Conservation (phyloP, 495 filamentous ascomycete species). For the Bombardia bombarda region DNA sequence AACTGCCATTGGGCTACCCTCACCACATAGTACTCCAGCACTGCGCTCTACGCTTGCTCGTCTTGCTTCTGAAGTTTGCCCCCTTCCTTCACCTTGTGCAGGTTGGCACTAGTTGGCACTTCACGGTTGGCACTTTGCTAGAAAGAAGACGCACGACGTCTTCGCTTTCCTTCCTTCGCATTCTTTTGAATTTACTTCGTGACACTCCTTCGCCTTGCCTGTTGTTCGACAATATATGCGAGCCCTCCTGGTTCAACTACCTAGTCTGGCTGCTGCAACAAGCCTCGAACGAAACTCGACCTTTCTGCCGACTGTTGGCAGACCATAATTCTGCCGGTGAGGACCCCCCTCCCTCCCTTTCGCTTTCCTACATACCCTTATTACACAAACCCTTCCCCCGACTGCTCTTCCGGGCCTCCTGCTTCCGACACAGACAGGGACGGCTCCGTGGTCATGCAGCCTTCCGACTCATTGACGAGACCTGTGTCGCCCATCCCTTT, state of each 20-base stretch:
- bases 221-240: slow-evolving; percentile 4
- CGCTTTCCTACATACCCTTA: slow-evolving; percentile 6
- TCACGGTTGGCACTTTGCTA: no score
- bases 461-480: slow-evolving; percentile 35
- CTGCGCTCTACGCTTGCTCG: no score
- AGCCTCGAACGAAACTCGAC: slow-evolving; percentile 3
- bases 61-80: no score
- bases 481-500: slow-evolving; percentile 22
- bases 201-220: slow-evolving; percentile 1
- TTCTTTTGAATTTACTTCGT: slow-evolving; percentile 1
- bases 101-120: no score
- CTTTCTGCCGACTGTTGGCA: slow-evolving; percentile 6
- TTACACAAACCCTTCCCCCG: slow-evolving; percentile 9
- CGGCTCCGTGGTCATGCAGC: slow-evolving; percentile 28
- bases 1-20: no score
- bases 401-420: slow-evolving; percentile 6
- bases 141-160: no score
- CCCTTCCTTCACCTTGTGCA: no score
- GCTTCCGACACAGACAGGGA: slow-evolving; percentile 19
- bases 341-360: slow-evolving; percentile 1
- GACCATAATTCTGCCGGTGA: slow-evolving; percentile 5
- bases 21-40: no score
- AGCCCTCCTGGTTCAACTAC: background rate
- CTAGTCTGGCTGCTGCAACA: slow-evolving; percentile 3
- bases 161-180: background rate